Conservation (phyloP, 805 yeast genomes). For the Candida odintsovae region DNA sequence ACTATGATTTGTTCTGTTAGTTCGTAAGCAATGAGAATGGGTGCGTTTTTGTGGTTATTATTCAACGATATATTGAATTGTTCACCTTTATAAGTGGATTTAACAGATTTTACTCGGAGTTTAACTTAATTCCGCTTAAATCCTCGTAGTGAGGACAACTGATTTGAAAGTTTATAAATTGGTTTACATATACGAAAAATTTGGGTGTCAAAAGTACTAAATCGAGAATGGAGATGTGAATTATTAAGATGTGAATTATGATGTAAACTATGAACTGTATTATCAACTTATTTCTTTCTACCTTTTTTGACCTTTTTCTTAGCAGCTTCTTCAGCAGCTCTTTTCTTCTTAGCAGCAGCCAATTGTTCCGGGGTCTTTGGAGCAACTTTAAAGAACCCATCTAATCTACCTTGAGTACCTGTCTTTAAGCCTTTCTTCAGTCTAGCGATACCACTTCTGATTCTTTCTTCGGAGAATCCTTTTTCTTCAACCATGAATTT, state of each 20-base stretch:
- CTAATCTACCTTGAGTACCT: slow-evolving; percentile 87
- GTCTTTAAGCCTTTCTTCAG: slow-evolving; percentile 76
- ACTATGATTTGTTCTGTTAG: too few relatives aligned
- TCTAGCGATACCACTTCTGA: slow-evolving; percentile 80
- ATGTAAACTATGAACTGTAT: background rate
- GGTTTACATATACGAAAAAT: too few relatives aligned
- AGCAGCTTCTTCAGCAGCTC: slow-evolving; percentile 23
- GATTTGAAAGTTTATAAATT: too few relatives aligned
- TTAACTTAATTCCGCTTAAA: background rate
- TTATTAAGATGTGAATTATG: too few relatives aligned
- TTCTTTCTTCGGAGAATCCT: slow-evolving; percentile 91
- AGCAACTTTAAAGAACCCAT: slow-evolving; percentile 78
- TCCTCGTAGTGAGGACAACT: background rate
- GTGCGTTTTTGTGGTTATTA: too few relatives aligned
- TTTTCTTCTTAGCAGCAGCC: slow-evolving; percentile 24
- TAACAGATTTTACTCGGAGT: background rate
- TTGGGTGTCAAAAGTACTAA: too few relatives aligned
- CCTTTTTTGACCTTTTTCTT: slow-evolving; percentile 22
- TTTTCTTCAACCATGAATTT: slow-evolving; percentile 81
- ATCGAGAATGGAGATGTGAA: too few relatives aligned
- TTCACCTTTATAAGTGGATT: background rate
- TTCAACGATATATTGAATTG: too few relatives aligned
- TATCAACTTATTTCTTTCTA: slow-evolving; percentile 12
- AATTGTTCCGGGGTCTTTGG: slow-evolving; percentile 45
- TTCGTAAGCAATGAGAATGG: too few relatives aligned